These are phyloP conservation scores for Meyerozyma smithsonii DNA, from an alignment of 1,139 yeast genomes.

Conservation along the genomic window DNA sequence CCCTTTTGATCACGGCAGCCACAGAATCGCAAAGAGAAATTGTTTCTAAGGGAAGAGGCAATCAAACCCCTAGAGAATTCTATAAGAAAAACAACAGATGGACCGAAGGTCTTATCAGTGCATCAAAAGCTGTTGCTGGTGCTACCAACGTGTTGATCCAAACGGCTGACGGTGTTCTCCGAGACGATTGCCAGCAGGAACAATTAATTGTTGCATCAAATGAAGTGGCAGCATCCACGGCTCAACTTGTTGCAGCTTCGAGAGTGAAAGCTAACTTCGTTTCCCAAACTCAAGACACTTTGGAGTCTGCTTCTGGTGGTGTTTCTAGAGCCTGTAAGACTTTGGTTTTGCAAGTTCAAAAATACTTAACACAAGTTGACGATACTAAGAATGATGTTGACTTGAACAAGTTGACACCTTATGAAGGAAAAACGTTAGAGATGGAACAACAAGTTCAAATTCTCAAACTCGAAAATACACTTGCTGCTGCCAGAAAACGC, in stretches of 20 bases:
- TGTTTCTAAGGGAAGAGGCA: constrained; percentile 67
- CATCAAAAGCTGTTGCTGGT: constrained; percentile 84
- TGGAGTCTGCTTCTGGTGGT: constrained; percentile 64
- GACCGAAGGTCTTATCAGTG: constrained; percentile 93
- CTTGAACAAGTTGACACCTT: constrained; percentile 64
- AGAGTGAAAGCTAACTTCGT: constrained; percentile 78
- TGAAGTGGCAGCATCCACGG: constrained; percentile 91
- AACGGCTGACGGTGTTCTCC: constrained; percentile 82
- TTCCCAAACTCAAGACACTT: constrained; percentile 71
- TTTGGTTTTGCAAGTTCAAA: constrained; percentile 67
- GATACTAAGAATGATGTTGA: constrained; percentile 47
- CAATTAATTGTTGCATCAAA: constrained; percentile 87
- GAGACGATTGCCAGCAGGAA: constrained; percentile 63
- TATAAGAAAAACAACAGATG: constrained; percentile 87
- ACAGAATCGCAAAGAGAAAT: constrained; percentile 82
- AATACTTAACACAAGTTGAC: constrained; percentile 42
- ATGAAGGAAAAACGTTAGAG: constrained; percentile 81
- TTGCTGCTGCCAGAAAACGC: constrained; percentile 69
- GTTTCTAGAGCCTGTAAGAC: constrained; percentile 74
- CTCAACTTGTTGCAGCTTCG: constrained; percentile 89
- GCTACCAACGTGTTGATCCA: constrained; percentile 76
- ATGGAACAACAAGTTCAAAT: constrained; percentile 95
- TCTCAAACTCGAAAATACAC: constrained; percentile 71
- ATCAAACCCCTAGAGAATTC: constrained; percentile 65
- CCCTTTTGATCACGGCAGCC: constrained; percentile 67